Base-by-base conservation (phyloP, 2,329 filamentous ascomycete species). In the Apiospora kogelbergensis region DNA sequence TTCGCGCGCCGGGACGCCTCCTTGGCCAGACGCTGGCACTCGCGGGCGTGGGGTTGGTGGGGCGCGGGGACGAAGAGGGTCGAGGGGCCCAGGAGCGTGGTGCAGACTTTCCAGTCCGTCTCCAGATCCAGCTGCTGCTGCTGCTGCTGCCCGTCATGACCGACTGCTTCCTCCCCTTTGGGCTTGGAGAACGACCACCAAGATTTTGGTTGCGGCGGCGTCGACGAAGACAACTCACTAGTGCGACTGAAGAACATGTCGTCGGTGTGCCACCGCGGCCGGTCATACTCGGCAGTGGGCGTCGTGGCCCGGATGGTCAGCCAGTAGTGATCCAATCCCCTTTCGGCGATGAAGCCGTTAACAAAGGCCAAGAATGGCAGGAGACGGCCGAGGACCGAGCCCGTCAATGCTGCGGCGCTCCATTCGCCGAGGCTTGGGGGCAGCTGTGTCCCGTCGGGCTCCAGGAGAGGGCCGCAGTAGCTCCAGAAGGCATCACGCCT, bases 91-190 rank as follows among this genome's bases (percentile, higher is more conserved):
- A 84, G 78, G 11, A 86, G 78, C 0, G 83, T 82, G 2, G 83
- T 80, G 71, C 81, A 82, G 0, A 86, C 77, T 75, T 86, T 86
- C 83, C 83, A 86, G 71, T 82, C 77, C n/a, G 82, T 82, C 60
- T 77, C 75, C 22, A 75, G 68, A 57, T 76, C 68, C 15, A 73
- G 46, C 33, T 64, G 41, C 13, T 57, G 30, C 63, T 33, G 17
- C 26, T 37, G 37, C 71, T 46, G 30, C 68, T 70, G 17, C 30
- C 24, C 9, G 4, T 24, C 15, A 0, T 15, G 11, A 10, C 11
- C 13, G 0, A 22, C 13, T 20, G 24, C 60, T 33, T 64, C 60
- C 20, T 64, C 20, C 9, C n/a, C 22, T 20, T 42, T 26, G 20
- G 11, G 17, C 37, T 67, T 37, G 24, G 63, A 44, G 37, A 44